Conservation (phyloP, 2,329 filamentous ascomycete genomes). For the Alternaria sp. region DNA sequence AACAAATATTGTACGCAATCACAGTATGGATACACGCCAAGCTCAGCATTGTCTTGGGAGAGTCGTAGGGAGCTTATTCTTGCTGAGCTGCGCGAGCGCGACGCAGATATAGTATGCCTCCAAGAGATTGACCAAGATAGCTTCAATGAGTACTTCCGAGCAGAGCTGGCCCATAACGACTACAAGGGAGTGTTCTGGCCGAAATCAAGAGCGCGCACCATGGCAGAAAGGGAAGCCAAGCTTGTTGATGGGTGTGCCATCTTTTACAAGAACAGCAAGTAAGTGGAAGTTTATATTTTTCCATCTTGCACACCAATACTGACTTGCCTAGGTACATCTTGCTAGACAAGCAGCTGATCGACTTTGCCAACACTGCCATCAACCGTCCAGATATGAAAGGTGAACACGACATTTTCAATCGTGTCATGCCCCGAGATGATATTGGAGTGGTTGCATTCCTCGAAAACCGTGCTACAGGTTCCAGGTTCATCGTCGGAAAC, state of each 20-base stretch:
- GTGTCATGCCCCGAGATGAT: constrained; percentile 97
- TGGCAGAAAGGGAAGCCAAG: constrained; percentile 87
- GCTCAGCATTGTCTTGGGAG: constrained; percentile 83
- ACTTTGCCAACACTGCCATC: constrained; percentile 91
- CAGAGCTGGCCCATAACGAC: constrained; percentile 82
- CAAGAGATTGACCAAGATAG: constrained; percentile 94
- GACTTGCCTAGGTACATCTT: constrained; percentile 69
- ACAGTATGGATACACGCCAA: constrained; percentile 90
- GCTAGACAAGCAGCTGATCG: constrained; percentile 91
- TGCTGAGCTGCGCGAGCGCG: constrained; percentile 77
- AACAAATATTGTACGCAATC: constrained; percentile 87
- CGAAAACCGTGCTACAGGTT: constrained; percentile 89
- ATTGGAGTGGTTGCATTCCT: constrained; percentile 92
- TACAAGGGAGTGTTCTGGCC: constrained; percentile 96
- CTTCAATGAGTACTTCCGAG: constrained; percentile 89
- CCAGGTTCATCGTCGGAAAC: constrained; percentile 90
- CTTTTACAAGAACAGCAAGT: constrained; percentile 94
- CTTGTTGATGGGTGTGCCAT: constrained; percentile 95
- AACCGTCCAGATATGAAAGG: constrained; percentile 97
- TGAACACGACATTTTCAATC: constrained; percentile 96
- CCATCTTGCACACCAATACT: constrained; percentile 13
- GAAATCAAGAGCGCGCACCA: constrained; percentile 87
- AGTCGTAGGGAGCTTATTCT: constrained; percentile 84
- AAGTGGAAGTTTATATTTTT: constrained; percentile 24
- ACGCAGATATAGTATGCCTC: constrained; percentile 89